A percentile compares a stretch with the other conserved stretches of the same genome.
phyloP scores from a whole-genome alignment of 2,329 filamentous ascomycete species.

The Penicillium aurantiogriseum region DNA sequence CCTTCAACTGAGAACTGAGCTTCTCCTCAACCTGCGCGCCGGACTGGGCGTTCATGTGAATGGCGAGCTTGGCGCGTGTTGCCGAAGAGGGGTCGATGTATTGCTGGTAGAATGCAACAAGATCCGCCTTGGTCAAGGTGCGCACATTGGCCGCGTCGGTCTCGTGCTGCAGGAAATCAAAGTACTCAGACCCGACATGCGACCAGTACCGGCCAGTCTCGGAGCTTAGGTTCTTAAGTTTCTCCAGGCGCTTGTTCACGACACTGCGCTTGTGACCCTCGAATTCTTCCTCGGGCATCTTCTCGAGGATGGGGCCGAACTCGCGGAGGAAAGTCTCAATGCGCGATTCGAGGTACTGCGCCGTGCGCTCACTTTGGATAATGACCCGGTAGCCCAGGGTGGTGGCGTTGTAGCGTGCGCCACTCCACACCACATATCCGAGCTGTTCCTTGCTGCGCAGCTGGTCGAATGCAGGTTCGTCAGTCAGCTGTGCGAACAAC shows the following conservation, averaged over 20 bases:
- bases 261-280: slow-evolving; percentile 88
- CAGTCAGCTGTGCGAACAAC: slow-evolving; percentile 82
- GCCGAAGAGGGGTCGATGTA: slow-evolving; percentile 74
- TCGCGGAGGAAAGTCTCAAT: slow-evolving; percentile 79
- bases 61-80: slow-evolving; percentile 74
- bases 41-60: slow-evolving; percentile 77
- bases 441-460: slow-evolving; percentile 95
- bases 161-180: slow-evolving; percentile 82
- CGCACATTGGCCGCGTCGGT: slow-evolving; percentile 74
- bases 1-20: slow-evolving; percentile 46
- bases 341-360: slow-evolving; percentile 78
- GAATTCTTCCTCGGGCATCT: slow-evolving; percentile 81
- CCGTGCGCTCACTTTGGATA: slow-evolving; percentile 86
- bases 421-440: slow-evolving; percentile 92
- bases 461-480: slow-evolving; percentile 92
- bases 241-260: slow-evolving; percentile 82
- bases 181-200: slow-evolving; percentile 80
- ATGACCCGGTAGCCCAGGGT: slow-evolving; percentile 84
- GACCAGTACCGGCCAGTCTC: slow-evolving; percentile 81
- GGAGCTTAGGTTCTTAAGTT: slow-evolving; percentile 84
- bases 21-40: slow-evolving; percentile 48
- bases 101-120: slow-evolving; percentile 73
- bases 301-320: slow-evolving; percentile 64
- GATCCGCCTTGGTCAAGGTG: slow-evolving; percentile 71
- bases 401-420: slow-evolving; percentile 67